A percentile compares a stretch with the other conserved stretches of the same genome.
Conservation (phyloP, 116 monocot genomes). For the Cymodocea nodosa region DNA sequence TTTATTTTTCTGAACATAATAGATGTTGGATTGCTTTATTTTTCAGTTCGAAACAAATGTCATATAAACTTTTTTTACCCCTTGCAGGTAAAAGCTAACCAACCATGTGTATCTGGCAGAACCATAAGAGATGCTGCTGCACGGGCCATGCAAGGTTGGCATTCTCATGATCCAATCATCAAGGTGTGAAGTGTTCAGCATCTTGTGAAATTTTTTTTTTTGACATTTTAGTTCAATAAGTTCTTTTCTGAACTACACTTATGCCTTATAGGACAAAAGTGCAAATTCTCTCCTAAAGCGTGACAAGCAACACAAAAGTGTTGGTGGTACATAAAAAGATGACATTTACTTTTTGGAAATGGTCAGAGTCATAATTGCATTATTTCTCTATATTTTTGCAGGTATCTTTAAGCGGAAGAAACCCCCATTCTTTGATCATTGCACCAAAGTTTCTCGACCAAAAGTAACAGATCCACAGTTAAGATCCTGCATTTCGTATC, state of each 20-base stretch:
- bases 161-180: conserved; percentile 78
- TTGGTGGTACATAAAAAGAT: conserved; percentile 13
- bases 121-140: conserved; percentile 88
- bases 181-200: conserved; percentile 28
- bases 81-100: conserved; percentile 33
- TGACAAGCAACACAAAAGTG: conserved; percentile 41
- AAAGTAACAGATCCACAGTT: conserved; percentile 55
- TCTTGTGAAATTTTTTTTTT: background rate
- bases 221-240: background rate
- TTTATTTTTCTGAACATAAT: too few relatives aligned
- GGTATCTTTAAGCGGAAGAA: conserved; percentile 70
- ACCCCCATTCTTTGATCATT: conserved; percentile 40
- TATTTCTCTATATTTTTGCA: conserved; percentile 5
- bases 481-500: conserved; percentile 8
- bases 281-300: conserved; percentile 24
- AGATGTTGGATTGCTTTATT: too few relatives aligned
- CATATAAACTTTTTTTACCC: background rate
- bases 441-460: conserved; percentile 34
- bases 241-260: background rate
- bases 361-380: background rate
- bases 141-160: conserved; percentile 97
- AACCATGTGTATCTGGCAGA: conserved; percentile 68
- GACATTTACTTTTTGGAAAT: too few relatives aligned
- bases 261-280: conserved; percentile 42
- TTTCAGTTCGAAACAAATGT: too few relatives aligned